A percentile compares a stretch with the other conserved stretches of the same genome.
These are phyloP conservation scores for Ochetophila trinervis DNA, from an alignment of 306 rosid genomes.

Conservation along the genomic window DNA sequence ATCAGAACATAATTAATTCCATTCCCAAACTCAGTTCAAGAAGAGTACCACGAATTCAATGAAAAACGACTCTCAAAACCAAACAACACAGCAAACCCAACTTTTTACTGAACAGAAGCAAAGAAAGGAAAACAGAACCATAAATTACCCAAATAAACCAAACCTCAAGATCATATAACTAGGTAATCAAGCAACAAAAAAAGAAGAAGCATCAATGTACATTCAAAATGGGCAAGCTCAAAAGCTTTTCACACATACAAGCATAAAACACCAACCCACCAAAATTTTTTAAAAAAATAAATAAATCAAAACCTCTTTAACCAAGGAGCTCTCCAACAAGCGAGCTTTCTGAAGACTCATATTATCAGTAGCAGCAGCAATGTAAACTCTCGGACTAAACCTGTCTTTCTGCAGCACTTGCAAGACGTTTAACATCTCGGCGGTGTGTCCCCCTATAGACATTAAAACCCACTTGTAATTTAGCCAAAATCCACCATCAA, in stretches of 20 bases:
- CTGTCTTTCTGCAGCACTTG: conserved; percentile 59
- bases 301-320: conserved; percentile 36
- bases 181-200: not conserved
- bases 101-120: not conserved
- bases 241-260: not conserved
- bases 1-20: no score
- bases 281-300: not conserved
- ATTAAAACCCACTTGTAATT: not conserved
- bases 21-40: no score
- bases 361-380: conserved; percentile 85
- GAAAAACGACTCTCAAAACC: no score
- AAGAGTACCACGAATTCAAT: no score
- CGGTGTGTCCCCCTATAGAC: conserved; percentile 72
- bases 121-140: not conserved
- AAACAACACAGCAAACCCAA: not conserved
- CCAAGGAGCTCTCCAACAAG: conserved; percentile 44
- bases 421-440: conserved; percentile 89
- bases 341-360: conserved; percentile 92
- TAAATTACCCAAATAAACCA: not conserved
- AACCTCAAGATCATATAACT: not conserved
- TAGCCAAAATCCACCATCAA: not conserved
- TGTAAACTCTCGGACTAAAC: conserved; percentile 65
- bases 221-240: not conserved
- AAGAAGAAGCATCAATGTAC: not conserved
- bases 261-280: not conserved